A percentile compares a stretch with the other conserved stretches of the same genome.
Evolutionary conservation across 2,329 filamentous ascomycete genomes (phyloP).

Genomic region (Mycosphaerella sp.): DNA sequence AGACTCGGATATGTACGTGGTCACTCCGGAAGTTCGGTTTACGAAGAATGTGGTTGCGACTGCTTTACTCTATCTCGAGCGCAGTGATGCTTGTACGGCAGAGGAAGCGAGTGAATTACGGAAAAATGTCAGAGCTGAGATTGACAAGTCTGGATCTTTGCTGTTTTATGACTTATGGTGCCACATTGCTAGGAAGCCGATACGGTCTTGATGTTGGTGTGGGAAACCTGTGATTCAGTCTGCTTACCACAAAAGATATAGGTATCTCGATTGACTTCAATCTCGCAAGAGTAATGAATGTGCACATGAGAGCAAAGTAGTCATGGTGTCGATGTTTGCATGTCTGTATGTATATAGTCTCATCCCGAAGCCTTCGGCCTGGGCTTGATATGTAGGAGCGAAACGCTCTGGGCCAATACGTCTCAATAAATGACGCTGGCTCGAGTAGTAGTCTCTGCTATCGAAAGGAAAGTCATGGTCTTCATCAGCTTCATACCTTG

Average conservation of each 20-base stretch:
- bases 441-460: no score
- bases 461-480: no score
- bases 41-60: slow-evolving; percentile 13
- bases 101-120: slow-evolving; percentile 5
- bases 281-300: no score
- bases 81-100: slow-evolving; percentile 1
- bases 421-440: no score
- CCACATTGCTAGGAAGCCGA: slow-evolving; percentile 18
- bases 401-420: no score
- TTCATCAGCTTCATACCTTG: no score
- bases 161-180: slow-evolving; percentile 23
- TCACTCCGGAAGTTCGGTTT: slow-evolving; percentile 17
- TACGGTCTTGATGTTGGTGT: not conserved
- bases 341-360: no score
- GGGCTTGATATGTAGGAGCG: no score
- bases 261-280: no score
- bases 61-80: slow-evolving; percentile 9
- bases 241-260: not conserved
- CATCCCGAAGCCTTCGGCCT: no score
- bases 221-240: not conserved
- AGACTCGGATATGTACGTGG: slow-evolving; percentile 19
- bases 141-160: slow-evolving; percentile 11
- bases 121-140: slow-evolving; percentile 12
- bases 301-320: no score
- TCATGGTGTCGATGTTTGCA: no score